Evolutionary conservation across 2,329 filamentous ascomycete genomes (phyloP).

Genomic region (Claviceps fusiformis): DNA sequence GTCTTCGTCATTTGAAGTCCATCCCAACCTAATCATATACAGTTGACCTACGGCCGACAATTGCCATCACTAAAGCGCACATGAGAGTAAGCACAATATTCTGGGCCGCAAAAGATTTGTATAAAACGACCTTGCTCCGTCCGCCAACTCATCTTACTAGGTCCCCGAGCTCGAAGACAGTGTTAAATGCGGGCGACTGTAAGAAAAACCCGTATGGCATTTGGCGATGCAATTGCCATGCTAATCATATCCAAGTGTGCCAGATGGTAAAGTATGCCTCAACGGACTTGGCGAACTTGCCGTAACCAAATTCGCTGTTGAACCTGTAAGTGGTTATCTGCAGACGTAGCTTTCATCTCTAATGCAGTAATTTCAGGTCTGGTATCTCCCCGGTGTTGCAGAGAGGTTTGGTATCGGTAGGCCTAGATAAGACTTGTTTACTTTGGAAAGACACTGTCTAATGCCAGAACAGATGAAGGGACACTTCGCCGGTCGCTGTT

Average conservation of each 20-base stretch:
- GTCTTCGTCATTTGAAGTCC: background rate
- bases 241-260: conserved; percentile 26
- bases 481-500: conserved; percentile 77
- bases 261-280: conserved; percentile 81
- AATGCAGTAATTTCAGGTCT: conserved; percentile 32
- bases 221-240: background rate
- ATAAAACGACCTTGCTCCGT: background rate
- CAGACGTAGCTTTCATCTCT: background rate
- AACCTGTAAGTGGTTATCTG: conserved; percentile 50
- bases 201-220: conserved; percentile 12
- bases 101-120: background rate
- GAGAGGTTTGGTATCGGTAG: conserved; percentile 80
- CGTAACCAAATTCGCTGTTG: conserved; percentile 93
- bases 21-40: conserved; percentile 5
- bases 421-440: conserved; percentile 9
- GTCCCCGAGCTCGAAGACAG: conserved; percentile 89
- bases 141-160: conserved; percentile 16
- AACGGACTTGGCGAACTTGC: conserved; percentile 77
- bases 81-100: conserved; percentile 50
- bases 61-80: conserved; percentile 81
- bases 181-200: conserved; percentile 65
- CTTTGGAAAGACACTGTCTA: conserved; percentile 8
- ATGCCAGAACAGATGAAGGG: conserved; percentile 53
- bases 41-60: conserved; percentile 80
- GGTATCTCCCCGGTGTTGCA: conserved; percentile 78